Evolutionary conservation across 495 filamentous ascomycete species (phyloP), one percentile per base, ranked within the genome.

Genomic region (Hypoxylon trugodes): DNA sequence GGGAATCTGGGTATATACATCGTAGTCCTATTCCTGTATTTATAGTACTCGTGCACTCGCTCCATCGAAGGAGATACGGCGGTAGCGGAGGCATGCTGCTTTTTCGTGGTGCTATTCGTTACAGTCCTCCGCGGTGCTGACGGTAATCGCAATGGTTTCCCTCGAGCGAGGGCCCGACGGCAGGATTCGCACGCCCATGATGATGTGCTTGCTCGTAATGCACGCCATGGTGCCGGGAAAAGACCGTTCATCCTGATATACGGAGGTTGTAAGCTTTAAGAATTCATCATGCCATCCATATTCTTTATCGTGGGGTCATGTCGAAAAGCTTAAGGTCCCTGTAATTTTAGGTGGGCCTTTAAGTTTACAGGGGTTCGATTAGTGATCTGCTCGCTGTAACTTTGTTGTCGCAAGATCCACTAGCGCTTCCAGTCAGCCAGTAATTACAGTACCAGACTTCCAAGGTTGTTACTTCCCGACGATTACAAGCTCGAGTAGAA

Each of bases 21-120:
- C 10, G 81, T 84, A 25, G 84, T 84, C 28, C 68, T 73, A 69
- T 91, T 91, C 77, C 78, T 82, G 67, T 76, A 72, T 45, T 74
- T 81, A 50, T 87, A 89, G 13, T 80, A 77, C 49, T 80, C 81
- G 15, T 75, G 76, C 73, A 88, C 65, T 49, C 79, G 71, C 12
- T 82, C 83, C 84, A 87, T 86, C 19, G 73, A 78, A 15, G 81
- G 80, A 7, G 76, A 72, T 1, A 38, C 36, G 13, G 52, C 28
- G 6, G 43, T 37, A 33, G 50, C 38, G 25, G 45, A 18, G n/a
- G 41, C 46, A 32, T 63, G 59, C 46, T 70, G 65, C 36, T 65
- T 49, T 56, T 28, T 68, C 22, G 66, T 32, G 15, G 63, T 5
- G 24, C 49, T 60, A 61, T 60, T 66, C 53, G 70, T 56, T 21